Base-by-base conservation (phyloP, 768 basidiomycete genomes). In the Auricularia auricula-judae region DNA sequence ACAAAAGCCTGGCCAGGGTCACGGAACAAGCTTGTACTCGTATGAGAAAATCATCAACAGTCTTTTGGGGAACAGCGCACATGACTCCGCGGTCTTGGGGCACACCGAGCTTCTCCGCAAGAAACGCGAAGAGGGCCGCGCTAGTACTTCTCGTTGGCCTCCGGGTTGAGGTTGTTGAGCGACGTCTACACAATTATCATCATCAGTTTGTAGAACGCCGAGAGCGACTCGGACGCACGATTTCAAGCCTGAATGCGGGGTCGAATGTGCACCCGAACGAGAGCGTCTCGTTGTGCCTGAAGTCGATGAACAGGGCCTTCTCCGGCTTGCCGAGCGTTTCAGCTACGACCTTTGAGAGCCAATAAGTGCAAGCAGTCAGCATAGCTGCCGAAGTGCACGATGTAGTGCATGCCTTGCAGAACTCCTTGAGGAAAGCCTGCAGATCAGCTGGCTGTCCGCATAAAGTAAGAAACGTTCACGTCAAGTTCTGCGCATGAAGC, bases 261-360 rank as follows among this genome's bases (percentile, higher is more conserved):
- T 88, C 86, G 63, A 86, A 81, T 3, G 82, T 81, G 14, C 87
- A 87, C 21, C 67, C 76, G 69, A 84, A 88, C 3, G 84, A 79
- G 65, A 88, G 78, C 42, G 76, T 78, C 63, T 88, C 84, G 67
- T 85, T 84, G 75, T 85, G 78, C 11, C 72, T 77, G 68, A 84
- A 79, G 67, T 79, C 78, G 66, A 83, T 75, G n/a, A 79, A 76
- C 67, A 89, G 83, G 67, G 79, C 78, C 14, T 65, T 36, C 68
- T 85, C 82, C 0, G 85, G 84, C 70, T 86, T 88, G 0, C 72
- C 71, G 66, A 88, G 72, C 7, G 77, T 77, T 64, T 80, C 71
- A 8, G 86, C 84, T 8, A 79, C 75, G 65, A 84, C 73, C 87
- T 88, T 53, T 29, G 29, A 29, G 29, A 29, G 29, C 29, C 29